phyloP scores from a whole-genome alignment of 768 basidiomycete genomes.

The Cystoderma amianthinum region DNA sequence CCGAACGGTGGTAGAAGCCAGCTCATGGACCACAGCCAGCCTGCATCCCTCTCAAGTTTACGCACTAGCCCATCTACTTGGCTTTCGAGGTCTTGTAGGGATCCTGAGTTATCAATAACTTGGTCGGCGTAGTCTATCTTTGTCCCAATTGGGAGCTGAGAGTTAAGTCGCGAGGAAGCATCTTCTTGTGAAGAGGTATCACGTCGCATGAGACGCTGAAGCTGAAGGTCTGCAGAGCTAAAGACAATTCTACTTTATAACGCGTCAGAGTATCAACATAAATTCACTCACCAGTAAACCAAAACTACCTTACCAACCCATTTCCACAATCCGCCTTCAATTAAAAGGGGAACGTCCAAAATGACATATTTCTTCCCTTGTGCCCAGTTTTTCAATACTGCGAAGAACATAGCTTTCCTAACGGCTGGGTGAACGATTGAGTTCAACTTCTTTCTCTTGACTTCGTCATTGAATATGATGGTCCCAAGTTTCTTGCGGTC shows the following conservation, averaged over 20 bases:
- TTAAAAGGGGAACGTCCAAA: slow-evolving; percentile 86
- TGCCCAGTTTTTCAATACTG: slow-evolving; percentile 66
- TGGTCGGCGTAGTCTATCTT: slow-evolving; percentile 84
- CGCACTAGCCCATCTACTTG: slow-evolving; percentile 43
- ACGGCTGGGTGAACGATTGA: slow-evolving; percentile 89
- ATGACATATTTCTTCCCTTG: slow-evolving; percentile 73
- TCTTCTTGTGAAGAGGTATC: slow-evolving; percentile 61
- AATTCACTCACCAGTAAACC: slow-evolving; percentile 74
- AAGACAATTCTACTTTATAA: neutral
- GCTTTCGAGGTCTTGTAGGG: slow-evolving; percentile 54
- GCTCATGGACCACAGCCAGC: slow-evolving; percentile 53
- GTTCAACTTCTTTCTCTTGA: slow-evolving; percentile 69
- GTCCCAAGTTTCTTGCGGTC: slow-evolving; percentile 79
- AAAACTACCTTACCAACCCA: slow-evolving; percentile 82
- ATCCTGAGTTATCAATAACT: slow-evolving; percentile 86
- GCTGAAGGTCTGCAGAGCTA: slow-evolving; percentile 79
- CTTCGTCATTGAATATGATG: slow-evolving; percentile 77
- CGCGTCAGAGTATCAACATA: neutral
- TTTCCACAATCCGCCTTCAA: slow-evolving; percentile 83
- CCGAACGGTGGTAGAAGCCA: slow-evolving; percentile 56
- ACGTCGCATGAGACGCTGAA: slow-evolving; percentile 74
- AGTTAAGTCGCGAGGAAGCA: slow-evolving; percentile 66
- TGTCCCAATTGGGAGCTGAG: slow-evolving; percentile 73
- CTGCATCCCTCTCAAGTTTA: slow-evolving; percentile 35
- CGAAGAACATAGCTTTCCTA: slow-evolving; percentile 66